A percentile compares a stretch with the other conserved stretches of the same genome.
phyloP scores from a whole-genome alignment of 306 rosid species.

The Cicer judaicum region DNA sequence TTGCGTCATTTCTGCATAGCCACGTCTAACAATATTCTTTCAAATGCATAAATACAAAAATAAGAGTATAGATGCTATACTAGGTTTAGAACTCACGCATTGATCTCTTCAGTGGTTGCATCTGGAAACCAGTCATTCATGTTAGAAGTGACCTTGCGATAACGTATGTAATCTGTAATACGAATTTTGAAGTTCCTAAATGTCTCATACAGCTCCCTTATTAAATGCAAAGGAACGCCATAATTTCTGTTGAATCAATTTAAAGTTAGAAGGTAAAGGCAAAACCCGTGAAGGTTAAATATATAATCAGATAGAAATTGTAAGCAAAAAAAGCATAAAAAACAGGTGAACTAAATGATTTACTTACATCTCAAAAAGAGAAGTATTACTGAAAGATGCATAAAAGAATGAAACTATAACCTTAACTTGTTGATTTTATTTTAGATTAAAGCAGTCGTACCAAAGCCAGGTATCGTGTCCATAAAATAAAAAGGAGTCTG shows the following conservation, averaged over 20 bases:
- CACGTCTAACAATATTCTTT: slow-evolving; percentile 18
- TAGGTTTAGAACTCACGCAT: slow-evolving; percentile 68
- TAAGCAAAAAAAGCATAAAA: background rate
- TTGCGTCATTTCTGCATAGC: slow-evolving; percentile 85
- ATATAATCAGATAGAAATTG: background rate
- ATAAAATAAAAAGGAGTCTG: background rate
- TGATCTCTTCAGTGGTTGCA: slow-evolving; percentile 94
- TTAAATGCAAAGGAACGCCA: slow-evolving; percentile 94
- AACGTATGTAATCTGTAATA: slow-evolving; percentile 82
- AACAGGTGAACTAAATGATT: slow-evolving; percentile 21
- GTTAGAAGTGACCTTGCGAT: slow-evolving; percentile 96
- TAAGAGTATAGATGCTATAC: slow-evolving; percentile 13
- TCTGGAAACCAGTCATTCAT: slow-evolving; percentile 99
- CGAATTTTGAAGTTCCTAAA: slow-evolving; percentile 95
- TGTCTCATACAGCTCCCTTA: slow-evolving; percentile 97
- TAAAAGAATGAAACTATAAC: background rate
- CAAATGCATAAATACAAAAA: slow-evolving; percentile 26
- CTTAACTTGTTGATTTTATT: slow-evolving; percentile 11
- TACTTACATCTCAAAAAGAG: slow-evolving; percentile 14
- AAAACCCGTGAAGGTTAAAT: slow-evolving; percentile 1
- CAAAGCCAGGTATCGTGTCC: slow-evolving; percentile 13
- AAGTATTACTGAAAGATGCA: slow-evolving; percentile 33
- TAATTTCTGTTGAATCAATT: slow-evolving; percentile 65
- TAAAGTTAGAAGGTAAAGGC: slow-evolving; percentile 41
- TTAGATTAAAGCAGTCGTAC: background rate